Evolutionary conservation across 345 rosid genomes (phyloP).

Genomic region (Citrus australasica): DNA sequence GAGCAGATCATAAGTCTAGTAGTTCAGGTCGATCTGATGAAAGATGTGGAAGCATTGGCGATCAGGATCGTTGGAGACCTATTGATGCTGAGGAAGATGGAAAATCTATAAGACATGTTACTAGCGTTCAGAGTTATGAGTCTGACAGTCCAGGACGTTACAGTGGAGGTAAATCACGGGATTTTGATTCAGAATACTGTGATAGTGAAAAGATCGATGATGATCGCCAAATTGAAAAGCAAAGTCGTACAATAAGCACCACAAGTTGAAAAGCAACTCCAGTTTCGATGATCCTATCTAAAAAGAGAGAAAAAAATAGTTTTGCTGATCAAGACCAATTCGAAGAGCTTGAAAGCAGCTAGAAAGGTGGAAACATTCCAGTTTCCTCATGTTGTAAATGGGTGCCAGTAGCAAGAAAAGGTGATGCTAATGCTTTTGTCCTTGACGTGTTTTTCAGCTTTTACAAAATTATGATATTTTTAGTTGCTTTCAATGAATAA

Average conservation of each 20-base stretch:
- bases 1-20: background rate
- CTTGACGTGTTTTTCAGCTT: too few relatives aligned
- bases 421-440: too few relatives aligned
- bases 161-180: background rate
- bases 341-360: background rate
- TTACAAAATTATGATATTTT: too few relatives aligned
- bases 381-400: background rate
- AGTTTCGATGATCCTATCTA: background rate
- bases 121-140: background rate
- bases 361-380: background rate
- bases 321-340: too few relatives aligned
- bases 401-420: too few relatives aligned
- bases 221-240: background rate
- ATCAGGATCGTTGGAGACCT: constrained; percentile 30
- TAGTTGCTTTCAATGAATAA: too few relatives aligned
- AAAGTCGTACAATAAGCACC: background rate
- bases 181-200: background rate
- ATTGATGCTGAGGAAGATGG: constrained; percentile 8
- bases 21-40: constrained; percentile 2
- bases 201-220: background rate
- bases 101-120: background rate
- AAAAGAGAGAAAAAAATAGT: too few relatives aligned
- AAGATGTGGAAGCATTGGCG: background rate
- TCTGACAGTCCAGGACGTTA: background rate
- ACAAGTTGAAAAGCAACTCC: background rate